Evolutionary conservation across 2,329 filamentous ascomycete genomes (phyloP).

Genomic region (Paraphaeosphaeria minitans): DNA sequence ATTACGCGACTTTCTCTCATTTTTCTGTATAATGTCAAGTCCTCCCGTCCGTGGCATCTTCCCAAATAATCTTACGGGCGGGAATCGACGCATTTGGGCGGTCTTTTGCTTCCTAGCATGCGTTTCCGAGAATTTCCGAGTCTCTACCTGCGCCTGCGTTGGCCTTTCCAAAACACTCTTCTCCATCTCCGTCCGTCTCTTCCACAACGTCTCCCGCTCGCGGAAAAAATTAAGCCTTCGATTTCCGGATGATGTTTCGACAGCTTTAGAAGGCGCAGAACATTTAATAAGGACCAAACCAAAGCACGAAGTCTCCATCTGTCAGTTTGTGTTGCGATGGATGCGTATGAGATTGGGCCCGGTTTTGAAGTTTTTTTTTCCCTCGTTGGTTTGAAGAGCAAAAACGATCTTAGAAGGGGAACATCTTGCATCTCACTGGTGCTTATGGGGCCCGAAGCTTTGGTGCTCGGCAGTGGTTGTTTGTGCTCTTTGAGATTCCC

Average conservation of each 20-base stretch:
- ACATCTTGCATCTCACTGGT: constrained; percentile 4
- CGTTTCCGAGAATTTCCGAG: constrained; percentile 14
- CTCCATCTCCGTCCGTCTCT: background rate
- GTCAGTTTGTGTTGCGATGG: background rate
- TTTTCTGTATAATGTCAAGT: constrained; percentile 17
- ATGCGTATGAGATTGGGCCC: constrained; percentile 3
- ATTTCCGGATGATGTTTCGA: constrained; percentile 11
- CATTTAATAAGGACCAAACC: background rate
- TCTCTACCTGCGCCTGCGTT: background rate
- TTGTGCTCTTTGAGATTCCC: constrained; percentile 12
- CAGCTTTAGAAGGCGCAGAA: background rate
- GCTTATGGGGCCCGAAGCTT: constrained; percentile 1
- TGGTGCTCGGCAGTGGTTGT: constrained; percentile 7
- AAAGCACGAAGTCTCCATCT: constrained; percentile 9
- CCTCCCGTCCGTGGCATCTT: background rate
- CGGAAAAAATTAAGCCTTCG: background rate
- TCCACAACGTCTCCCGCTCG: background rate
- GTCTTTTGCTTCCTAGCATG: constrained; percentile 19
- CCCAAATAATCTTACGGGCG: background rate
- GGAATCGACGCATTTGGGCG: constrained; percentile 15
- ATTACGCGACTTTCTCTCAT: constrained; percentile 3
- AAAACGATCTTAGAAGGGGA: constrained; percentile 7
- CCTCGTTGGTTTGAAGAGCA: background rate
- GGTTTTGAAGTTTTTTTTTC: constrained; percentile 9
- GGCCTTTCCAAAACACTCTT: background rate